Evolutionary conservation across 306 rosid species (phyloP), one percentile per base, ranked within the genome.

Genomic region (Echinosophora koreensis): DNA sequence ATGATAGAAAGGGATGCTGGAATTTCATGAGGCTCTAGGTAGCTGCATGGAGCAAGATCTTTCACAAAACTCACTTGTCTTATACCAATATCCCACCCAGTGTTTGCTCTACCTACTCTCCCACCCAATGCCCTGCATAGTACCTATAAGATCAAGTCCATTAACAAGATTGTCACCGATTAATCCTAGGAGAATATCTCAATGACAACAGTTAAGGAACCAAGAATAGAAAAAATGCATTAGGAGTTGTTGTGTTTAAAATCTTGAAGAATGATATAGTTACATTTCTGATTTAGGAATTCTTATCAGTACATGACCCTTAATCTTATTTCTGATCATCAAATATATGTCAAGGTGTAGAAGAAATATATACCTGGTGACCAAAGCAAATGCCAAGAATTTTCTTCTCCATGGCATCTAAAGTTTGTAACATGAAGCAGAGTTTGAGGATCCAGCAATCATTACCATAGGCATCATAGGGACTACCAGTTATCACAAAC

Each of bases 61-160:
- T 82, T 63, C 76, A 77, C 70, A 2, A 92, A 54, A 9, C 66
- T 78, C 71, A 88, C 89, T 63, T 85, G 52, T 56, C 88, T 88
- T 66, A 85, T 54, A 37, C 96, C 96, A 51, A 91, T 68, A 64
- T 89, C 96, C 96, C 96, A 91, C 39, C 96, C 93, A 3, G 83
- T 82, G 15, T 15, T 57, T 6, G 93, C 78, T 73, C 57, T 90
- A 17, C 91, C 90, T 4, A 87, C 90, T 54, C 77, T 87, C 58
- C 97, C 95, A 35, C 97, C 96, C 69, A 92, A 72, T 63, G 97
- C 93, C 74, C 88, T 87, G 77, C 97, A 87, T 46, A 92, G 35
- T 17, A 92, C 87, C 93, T 88, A 77, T 16, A 52, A 18, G 1
- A 22, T 13, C 41, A 72, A 9, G 2, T 6, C 5, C 67, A 72